phyloP scores from a whole-genome alignment of 2,329 filamentous ascomycete species.

The Colletotrichum sp. region DNA sequence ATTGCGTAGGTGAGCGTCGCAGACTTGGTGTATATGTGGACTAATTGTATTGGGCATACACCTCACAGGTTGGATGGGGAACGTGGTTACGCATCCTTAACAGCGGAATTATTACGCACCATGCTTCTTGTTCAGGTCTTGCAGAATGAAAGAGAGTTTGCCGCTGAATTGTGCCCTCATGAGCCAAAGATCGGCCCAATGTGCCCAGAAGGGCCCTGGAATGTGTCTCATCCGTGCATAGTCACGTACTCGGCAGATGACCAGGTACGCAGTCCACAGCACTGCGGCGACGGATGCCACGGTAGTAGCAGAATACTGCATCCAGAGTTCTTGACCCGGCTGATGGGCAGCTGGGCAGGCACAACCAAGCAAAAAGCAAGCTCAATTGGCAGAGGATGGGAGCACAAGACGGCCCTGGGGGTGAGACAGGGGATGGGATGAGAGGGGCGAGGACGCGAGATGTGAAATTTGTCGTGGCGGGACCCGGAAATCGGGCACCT shows the following conservation, averaged over 20 bases:
- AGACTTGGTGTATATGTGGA: background rate
- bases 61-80: background rate
- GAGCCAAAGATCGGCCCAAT: slow-evolving; percentile 34
- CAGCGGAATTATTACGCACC: slow-evolving; percentile 16
- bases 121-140: slow-evolving; percentile 24
- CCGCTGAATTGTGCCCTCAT: slow-evolving; percentile 25
- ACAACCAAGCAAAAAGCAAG: background rate
- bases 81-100: background rate
- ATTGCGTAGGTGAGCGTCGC: background rate
- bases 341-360: background rate
- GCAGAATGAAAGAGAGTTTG: slow-evolving; percentile 26
- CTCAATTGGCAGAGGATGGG: background rate
- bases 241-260: background rate
- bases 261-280: background rate
- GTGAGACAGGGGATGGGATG: background rate
- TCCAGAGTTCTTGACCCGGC: background rate
- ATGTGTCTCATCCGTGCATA: slow-evolving; percentile 30
- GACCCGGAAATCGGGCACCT: background rate
- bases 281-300: background rate
- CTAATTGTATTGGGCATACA: background rate
- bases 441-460: background rate
- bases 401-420: background rate
- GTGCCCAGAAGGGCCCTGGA: slow-evolving; percentile 28
- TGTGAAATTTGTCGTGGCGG: background rate
- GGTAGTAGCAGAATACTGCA: background rate